Evolutionary conservation across 2,329 filamentous ascomycete genomes (phyloP).

Genomic region (Monosporascus sp.): DNA sequence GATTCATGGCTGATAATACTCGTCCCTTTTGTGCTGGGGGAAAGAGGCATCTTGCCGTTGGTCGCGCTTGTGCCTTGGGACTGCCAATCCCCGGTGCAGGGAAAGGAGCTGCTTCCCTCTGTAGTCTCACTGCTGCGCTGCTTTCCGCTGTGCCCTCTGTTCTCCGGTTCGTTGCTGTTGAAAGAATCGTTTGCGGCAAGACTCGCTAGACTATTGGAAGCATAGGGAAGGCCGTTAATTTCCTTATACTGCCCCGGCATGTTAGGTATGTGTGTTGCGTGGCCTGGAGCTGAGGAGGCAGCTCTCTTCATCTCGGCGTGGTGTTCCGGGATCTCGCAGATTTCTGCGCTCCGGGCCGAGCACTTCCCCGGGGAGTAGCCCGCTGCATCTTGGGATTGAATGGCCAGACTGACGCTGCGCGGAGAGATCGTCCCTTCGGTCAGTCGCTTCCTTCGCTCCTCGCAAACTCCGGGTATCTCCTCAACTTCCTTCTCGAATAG

Average conservation of each 20-base stretch:
- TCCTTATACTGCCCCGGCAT: constrained; percentile 34
- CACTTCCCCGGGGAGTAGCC: constrained; percentile 12
- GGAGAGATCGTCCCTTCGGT: constrained; percentile 41
- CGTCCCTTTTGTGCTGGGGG: constrained; percentile 61
- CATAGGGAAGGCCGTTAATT: constrained; percentile 38
- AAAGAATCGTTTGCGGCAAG: constrained; percentile 48
- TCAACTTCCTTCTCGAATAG: constrained; percentile 68
- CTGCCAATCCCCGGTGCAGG: constrained; percentile 54
- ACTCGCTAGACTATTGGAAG: constrained; percentile 43
- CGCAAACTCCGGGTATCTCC: constrained; percentile 50
- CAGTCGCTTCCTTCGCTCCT: constrained; percentile 30
- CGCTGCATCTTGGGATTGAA: constrained; percentile 17
- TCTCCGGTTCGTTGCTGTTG: constrained; percentile 34
- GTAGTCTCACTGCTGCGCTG: constrained; percentile 59
- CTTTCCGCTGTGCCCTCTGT: constrained; percentile 34
- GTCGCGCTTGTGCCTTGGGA: constrained; percentile 60
- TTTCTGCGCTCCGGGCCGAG: neutral
- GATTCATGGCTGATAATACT: constrained; percentile 61
- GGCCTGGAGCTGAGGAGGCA: constrained; percentile 15
- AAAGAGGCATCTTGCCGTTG: constrained; percentile 59
- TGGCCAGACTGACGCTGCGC: constrained; percentile 38
- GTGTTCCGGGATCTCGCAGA: constrained; percentile 13
- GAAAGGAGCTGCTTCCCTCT: constrained; percentile 52
- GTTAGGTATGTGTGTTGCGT: constrained; percentile 27
- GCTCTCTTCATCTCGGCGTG: constrained; percentile 23